Base-by-base conservation (phyloP, 164 flowering plant species). In the Stephania japonica region DNA sequence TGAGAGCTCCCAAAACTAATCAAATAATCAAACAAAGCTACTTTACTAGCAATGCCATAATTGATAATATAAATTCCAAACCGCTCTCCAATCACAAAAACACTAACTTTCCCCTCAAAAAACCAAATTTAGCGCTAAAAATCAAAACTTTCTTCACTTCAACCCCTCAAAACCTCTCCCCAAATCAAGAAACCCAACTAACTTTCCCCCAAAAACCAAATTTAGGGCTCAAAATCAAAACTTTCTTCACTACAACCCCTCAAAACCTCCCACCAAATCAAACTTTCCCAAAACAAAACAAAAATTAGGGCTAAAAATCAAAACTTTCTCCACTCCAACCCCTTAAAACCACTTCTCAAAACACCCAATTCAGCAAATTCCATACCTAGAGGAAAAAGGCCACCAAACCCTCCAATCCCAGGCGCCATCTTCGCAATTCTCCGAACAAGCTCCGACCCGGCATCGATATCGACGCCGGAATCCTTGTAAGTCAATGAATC, bases 381-480 rank as follows among this genome's bases (percentile, higher is more conserved):
- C 43, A 49, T 84, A 94, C 97, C 97, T 4, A 89, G 79, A 66
- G 98, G 97, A 76, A 82, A 94, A 59, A 92, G 89, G 24, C 97
- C 98, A 14, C 98, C 98, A 72, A 94, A 94, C 32, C 98, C 98
- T 42, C 97, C 98, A 76, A 94, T 89, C 19, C 91, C 94, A 18
- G 97, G 95, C 21, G 95, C 97, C 98, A 94, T 90, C 81, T 91
- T 92, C 0, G 95, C 87, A 21, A 94, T 94, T 75, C 97, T 84
- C 44, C 82, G 78, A 74, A 94, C 97, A 70, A 94, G 97, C 76
- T 94, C 98, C 0, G 97, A 73, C 19, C 98, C 98, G 64, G 98
- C 97, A 85, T 94, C 98, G 19, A 94, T 94, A 72, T 92, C 97
- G 8, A 92, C 98, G 47, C 98, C 98, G n/a, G 98, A 91, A 53